Conservation (phyloP, 2,329 filamentous ascomycete genomes). For the Penicillium janthinellum region DNA sequence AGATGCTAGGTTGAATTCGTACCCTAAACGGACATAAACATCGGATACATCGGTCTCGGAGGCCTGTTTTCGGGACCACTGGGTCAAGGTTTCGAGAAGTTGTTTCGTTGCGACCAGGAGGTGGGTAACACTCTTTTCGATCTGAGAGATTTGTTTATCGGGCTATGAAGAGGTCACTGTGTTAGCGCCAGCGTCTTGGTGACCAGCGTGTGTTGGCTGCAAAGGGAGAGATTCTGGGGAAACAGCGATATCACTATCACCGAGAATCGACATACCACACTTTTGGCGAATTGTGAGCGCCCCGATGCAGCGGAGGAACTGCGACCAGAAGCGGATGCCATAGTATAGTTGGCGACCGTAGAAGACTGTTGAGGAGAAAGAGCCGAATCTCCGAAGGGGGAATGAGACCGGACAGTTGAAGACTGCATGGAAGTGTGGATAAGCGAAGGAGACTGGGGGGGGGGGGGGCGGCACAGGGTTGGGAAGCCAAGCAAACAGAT, state of each 20-base stretch:
- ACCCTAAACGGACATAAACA: slow-evolving; percentile 94
- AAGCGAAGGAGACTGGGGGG: slow-evolving; percentile 11
- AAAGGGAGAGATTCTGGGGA: neutral
- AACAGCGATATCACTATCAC: neutral
- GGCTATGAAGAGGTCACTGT: slow-evolving; percentile 49
- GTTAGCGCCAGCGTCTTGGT: neutral
- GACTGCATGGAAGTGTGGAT: slow-evolving; percentile 22
- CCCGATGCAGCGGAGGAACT: slow-evolving; percentile 67
- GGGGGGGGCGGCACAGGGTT: slow-evolving; percentile 4
- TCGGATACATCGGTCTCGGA: slow-evolving; percentile 96
- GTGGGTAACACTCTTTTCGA: slow-evolving; percentile 98
- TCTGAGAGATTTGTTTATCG: slow-evolving; percentile 82
- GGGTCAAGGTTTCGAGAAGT: slow-evolving; percentile 91
- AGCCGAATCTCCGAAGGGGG: slow-evolving; percentile 60
- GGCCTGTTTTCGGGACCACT: slow-evolving; percentile 92
- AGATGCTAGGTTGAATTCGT: slow-evolving; percentile 99
- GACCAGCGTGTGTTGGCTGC: neutral
- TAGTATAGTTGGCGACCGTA: slow-evolving; percentile 24
- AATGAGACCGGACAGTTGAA: slow-evolving; percentile 49
- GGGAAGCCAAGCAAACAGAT: slow-evolving; percentile 16
- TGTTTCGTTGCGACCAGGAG: slow-evolving; percentile 97
- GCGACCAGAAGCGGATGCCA: slow-evolving; percentile 64
- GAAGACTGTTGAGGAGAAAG: slow-evolving; percentile 23
- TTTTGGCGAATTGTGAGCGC: slow-evolving; percentile 60
- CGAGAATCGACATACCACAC: slow-evolving; percentile 54